These are phyloP conservation scores for Aureobasidium sp. DNA, from an alignment of 2,329 filamentous ascomycete species.

Conservation along the genomic window DNA sequence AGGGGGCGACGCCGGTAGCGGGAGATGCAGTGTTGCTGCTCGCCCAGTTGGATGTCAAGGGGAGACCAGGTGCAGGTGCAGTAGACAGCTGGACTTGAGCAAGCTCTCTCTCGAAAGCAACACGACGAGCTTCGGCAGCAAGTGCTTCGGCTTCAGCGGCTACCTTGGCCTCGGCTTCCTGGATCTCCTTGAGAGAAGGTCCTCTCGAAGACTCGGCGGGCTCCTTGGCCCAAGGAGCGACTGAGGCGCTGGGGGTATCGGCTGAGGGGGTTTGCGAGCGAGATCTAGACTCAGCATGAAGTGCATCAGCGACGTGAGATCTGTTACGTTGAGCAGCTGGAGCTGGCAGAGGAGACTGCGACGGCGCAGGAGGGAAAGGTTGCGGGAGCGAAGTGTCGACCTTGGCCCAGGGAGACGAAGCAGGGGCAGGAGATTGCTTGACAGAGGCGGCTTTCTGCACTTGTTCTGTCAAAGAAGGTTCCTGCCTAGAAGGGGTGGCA, in stretches of 20 bases:
- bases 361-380: constrained; percentile 65
- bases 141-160: constrained; percentile 81
- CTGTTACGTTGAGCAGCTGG: constrained; percentile 78
- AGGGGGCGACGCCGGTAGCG: constrained; percentile 44
- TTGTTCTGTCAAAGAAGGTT: constrained; percentile 68
- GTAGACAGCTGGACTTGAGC: constrained; percentile 49
- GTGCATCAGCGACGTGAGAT: constrained; percentile 71
- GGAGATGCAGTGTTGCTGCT: constrained; percentile 65
- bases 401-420: constrained; percentile 50
- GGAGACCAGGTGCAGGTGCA: constrained; percentile 66
- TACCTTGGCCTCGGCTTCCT: constrained; percentile 88
- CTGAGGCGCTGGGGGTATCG: constrained; percentile 57
- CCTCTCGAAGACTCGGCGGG: constrained; percentile 63
- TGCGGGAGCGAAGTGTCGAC: constrained; percentile 60
- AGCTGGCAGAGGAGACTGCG: constrained; percentile 74
- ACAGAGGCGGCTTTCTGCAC: constrained; percentile 67
- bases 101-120: constrained; percentile 71
- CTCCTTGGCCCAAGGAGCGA: constrained; percentile 95
- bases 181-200: constrained; percentile 91
- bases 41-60: constrained; percentile 83
- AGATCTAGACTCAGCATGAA: constrained; percentile 58
- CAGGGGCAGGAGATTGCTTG: constrained; percentile 46
- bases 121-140: constrained; percentile 67
- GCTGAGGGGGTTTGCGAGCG: constrained; percentile 66
- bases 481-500: constrained; percentile 25